Conservation (phyloP, 1,284 basidiomycete species). For the Malassezia arunalokei region DNA sequence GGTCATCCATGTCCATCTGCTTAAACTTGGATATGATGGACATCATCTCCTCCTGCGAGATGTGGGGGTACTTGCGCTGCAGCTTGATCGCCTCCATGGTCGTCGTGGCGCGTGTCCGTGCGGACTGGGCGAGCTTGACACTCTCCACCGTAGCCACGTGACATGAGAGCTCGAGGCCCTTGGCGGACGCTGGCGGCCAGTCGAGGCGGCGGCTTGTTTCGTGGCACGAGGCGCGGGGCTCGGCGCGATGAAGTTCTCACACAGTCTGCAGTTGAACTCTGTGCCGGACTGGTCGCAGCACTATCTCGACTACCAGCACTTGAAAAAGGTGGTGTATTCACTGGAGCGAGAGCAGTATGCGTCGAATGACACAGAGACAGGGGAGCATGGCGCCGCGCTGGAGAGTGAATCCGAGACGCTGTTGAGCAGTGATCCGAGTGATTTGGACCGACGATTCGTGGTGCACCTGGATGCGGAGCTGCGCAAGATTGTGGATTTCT, state of each 20-base stretch:
- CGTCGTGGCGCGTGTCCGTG: neutral
- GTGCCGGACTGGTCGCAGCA: constrained; percentile 89
- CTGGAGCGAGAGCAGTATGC: constrained; percentile 25
- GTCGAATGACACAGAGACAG: constrained; percentile 13
- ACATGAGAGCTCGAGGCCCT: too few species aligned
- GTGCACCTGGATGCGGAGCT: constrained; percentile 67
- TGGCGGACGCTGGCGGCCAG: too few species aligned
- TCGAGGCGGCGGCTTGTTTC: too few species aligned
- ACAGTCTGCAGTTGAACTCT: constrained; percentile 79
- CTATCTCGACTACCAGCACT: constrained; percentile 55
- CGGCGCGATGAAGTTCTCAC: constrained; percentile 47
- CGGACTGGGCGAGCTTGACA: too few species aligned
- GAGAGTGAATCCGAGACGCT: constrained; percentile 37
- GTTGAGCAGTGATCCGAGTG: constrained; percentile 20
- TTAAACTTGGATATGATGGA: constrained; percentile 37
- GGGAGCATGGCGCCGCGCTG: constrained; percentile 10
- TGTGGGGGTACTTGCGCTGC: constrained; percentile 84
- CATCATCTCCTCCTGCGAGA: constrained; percentile 50
- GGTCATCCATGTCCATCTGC: constrained; percentile 41
- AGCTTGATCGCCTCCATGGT: constrained; percentile 70
- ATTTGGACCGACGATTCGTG: constrained; percentile 35
- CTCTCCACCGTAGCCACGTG: too few species aligned
- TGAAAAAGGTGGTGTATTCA: constrained; percentile 44
- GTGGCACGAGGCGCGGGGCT: neutral
- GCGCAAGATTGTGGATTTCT: constrained; percentile 70